phyloP scores from a whole-genome alignment of 441 rosid genomes.

The Capsella rubella region DNA sequence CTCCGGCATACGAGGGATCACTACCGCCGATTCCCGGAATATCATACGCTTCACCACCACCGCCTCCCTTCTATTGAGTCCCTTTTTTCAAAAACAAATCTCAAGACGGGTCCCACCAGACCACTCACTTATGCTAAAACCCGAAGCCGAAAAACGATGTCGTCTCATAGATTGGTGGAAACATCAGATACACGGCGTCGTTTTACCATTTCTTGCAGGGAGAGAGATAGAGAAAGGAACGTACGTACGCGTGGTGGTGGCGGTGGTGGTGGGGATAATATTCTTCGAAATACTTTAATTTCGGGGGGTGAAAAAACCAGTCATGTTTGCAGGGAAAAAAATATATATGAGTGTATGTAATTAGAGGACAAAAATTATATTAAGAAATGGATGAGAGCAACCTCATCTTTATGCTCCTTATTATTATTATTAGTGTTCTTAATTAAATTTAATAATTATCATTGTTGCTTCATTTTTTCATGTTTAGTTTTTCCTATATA shows the following conservation, averaged over 20 bases:
- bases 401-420: conserved; percentile 33
- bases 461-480: conserved; percentile 19
- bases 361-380: conserved; percentile 12
- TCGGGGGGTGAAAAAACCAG: background rate
- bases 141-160: conserved; percentile 35
- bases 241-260: background rate
- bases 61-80: conserved; percentile 93
- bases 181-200: conserved; percentile 15
- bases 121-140: conserved; percentile 8
- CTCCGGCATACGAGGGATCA: conserved; percentile 80
- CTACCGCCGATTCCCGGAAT: conserved; percentile 85
- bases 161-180: conserved; percentile 15
- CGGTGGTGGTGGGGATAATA: background rate
- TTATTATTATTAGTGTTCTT: conserved; percentile 3
- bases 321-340: background rate
- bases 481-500: background rate
- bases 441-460: conserved; percentile 15
- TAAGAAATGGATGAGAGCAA: conserved; percentile 20
- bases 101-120: conserved; percentile 54
- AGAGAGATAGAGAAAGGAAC: background rate
- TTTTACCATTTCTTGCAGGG: conserved; percentile 19
- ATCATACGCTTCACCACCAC: conserved; percentile 94
- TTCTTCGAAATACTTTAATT: conserved; percentile 9
- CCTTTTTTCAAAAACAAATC: conserved; percentile 50
- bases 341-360: conserved; percentile 8